Evolutionary conservation across 441 rosid genomes (phyloP).

Genomic region (Flueggea neowawraea): DNA sequence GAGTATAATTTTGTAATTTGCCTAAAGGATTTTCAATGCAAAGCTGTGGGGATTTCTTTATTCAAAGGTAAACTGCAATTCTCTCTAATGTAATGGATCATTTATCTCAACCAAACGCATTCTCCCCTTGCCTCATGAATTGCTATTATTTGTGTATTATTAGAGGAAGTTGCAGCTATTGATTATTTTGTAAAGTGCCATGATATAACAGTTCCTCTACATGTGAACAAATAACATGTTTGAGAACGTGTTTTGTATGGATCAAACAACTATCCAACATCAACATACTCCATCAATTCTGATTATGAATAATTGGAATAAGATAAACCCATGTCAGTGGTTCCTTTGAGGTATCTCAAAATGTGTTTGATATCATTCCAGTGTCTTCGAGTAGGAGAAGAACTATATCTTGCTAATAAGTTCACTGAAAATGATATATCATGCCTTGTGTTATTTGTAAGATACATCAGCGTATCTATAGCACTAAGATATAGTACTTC

Average conservation of each 20-base stretch:
- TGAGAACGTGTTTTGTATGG: background rate
- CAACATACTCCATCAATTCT: background rate
- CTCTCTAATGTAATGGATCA: slow-evolving; percentile 1
- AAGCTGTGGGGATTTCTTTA: background rate
- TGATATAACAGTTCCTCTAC: background rate
- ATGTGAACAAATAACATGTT: background rate
- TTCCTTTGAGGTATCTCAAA: too few relatives aligned
- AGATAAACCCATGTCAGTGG: too few relatives aligned
- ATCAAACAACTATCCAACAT: background rate
- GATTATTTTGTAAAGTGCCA: background rate
- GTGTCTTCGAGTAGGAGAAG: too few relatives aligned
- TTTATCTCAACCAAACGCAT: slow-evolving; percentile 4
- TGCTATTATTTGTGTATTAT: slow-evolving; percentile 1
- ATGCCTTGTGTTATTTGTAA: too few relatives aligned
- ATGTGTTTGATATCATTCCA: too few relatives aligned
- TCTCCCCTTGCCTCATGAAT: slow-evolving; percentile 4
- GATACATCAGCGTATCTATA: too few relatives aligned
- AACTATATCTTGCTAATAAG: too few relatives aligned
- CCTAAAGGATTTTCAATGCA: too few relatives aligned
- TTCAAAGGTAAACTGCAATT: background rate
- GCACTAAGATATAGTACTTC: too few relatives aligned
- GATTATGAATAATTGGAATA: background rate
- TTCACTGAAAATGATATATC: too few relatives aligned
- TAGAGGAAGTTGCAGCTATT: background rate
- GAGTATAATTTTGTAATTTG: too few relatives aligned